Base-by-base conservation (phyloP, 78 protist genomes). In the Dictyostelium brefeldianum region DNA sequence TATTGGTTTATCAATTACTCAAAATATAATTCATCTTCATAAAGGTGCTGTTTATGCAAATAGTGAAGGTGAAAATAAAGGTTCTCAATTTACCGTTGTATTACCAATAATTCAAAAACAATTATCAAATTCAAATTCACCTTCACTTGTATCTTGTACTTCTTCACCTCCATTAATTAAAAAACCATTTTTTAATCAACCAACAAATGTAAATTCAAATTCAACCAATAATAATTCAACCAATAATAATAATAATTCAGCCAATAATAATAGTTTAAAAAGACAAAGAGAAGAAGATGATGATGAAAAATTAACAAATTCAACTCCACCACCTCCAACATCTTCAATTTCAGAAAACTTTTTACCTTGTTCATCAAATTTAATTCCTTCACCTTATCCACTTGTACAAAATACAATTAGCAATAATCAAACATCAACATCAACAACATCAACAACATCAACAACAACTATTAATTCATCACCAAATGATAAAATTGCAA, bases 1-100 rank as follows among this genome's bases (percentile, higher is more conserved):
- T 62, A 78, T 85, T 43, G 92, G 92, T 5, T 20, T 85, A 15
- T 85, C 92, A 18, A 85, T 85, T 27, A 80, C 78, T 11, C 80
- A 75, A 22, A 75, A 85, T 48, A 85, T 85, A 43, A 31, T 85
- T 25, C 74, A 73, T 14, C 57, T 85, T 22, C 92, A 85, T 53
- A 70, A 70, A 43, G 92, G 92, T 62, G 43, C 47, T 27, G 27
- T 71, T 7, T 85, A 43, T 59, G 92, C 92, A 22, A 25, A 74
- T 29, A 57, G 78, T 57, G 78, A 85, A 11, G 92, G 92, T 29
- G 74, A 43, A 29, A 70, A 78, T 29, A 73, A 75, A 57, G 92
- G 92, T 29, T 20, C 83, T 7, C 25, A 17, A 59, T 85, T 85
- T 22, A 47, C 83, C 29, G 48, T 85, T 0, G 25, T 85, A 15